These are phyloP conservation scores for Phytophthora cryptogea DNA, from an alignment of 352 stramenopile species.

Conservation along the genomic window DNA sequence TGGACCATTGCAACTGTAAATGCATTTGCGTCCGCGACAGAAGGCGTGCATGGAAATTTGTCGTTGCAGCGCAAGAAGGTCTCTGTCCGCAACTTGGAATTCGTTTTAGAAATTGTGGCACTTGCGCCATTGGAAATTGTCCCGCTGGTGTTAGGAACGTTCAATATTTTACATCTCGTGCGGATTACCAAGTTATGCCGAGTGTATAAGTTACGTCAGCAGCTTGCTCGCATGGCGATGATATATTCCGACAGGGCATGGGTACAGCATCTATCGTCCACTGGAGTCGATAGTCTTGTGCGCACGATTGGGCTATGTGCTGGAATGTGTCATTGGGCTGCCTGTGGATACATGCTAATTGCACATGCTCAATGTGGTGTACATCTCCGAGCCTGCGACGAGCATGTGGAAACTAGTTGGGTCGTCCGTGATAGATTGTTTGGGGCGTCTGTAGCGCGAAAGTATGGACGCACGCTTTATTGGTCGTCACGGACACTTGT, in stretches of 20 bases:
- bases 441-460: slow-evolving; percentile 42
- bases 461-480: slow-evolving; percentile 64
- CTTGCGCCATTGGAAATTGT: slow-evolving; percentile 58
- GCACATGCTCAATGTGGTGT: slow-evolving; percentile 58
- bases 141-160: slow-evolving; percentile 27
- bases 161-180: slow-evolving; percentile 61
- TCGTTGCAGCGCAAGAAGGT: slow-evolving; percentile 23
- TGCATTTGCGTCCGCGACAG: slow-evolving; percentile 9
- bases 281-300: slow-evolving; percentile 54
- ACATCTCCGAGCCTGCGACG: slow-evolving; percentile 42
- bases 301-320: slow-evolving; percentile 41
- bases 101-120: slow-evolving; percentile 57
- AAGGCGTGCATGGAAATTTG: not conserved
- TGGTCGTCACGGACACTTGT: slow-evolving; percentile 63
- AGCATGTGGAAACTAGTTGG: slow-evolving; percentile 54
- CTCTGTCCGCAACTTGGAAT: slow-evolving; percentile 19
- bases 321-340: slow-evolving; percentile 55
- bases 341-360: slow-evolving; percentile 73
- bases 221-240: slow-evolving; percentile 41
- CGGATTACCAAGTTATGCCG: slow-evolving; percentile 66
- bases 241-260: slow-evolving; percentile 57
- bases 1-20: slow-evolving; percentile 59
- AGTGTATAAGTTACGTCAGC: slow-evolving; percentile 44
- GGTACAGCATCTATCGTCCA: slow-evolving; percentile 57
- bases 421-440: slow-evolving; percentile 57